Percentiles rank a stretch among this genome's conserved stretches.
phyloP scores from a whole-genome alignment of 108 stramenopile species.

The Cyclotella choctawhatcheeana region DNA sequence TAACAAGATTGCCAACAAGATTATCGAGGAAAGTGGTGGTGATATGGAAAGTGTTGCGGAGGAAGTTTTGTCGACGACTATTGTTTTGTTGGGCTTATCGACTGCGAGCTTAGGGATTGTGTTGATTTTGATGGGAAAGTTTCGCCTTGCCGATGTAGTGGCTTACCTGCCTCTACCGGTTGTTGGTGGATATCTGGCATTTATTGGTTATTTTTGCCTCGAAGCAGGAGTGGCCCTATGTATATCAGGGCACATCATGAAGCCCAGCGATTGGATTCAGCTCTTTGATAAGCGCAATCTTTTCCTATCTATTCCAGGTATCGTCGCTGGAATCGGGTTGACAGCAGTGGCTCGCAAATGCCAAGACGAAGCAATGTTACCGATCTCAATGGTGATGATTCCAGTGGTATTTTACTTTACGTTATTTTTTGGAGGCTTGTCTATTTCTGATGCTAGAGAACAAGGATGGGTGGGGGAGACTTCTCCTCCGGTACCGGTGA shows the following conservation, averaged over 20 bases:
- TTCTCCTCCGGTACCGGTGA: constrained; percentile 74
- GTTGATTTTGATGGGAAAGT: constrained; percentile 86
- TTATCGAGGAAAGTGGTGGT: constrained; percentile 45
- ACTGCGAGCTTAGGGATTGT: constrained; percentile 86
- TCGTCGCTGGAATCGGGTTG: constrained; percentile 77
- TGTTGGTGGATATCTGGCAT: constrained; percentile 87
- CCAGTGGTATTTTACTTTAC: constrained; percentile 85
- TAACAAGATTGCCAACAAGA: constrained; percentile 73
- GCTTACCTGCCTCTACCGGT: constrained; percentile 94
- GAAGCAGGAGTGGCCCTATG: constrained; percentile 90
- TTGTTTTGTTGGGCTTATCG: constrained; percentile 71
- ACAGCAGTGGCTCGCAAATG: constrained; percentile 65
- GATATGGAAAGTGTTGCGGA: constrained; percentile 53
- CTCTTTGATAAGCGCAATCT: constrained; percentile 57
- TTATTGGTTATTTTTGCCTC: constrained; percentile 96
- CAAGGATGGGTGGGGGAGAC: constrained; percentile 82
- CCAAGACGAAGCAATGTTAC: constrained; percentile 69
- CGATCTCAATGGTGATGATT: constrained; percentile 83
- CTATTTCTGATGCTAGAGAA: constrained; percentile 72
- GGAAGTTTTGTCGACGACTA: constrained; percentile 73
- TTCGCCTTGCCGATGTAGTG: constrained; percentile 89
- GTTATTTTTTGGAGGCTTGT: constrained; percentile 47
- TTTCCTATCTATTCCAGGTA: constrained; percentile 82
- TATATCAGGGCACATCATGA: constrained; percentile 75
- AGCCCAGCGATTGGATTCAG: constrained; percentile 69